These are phyloP conservation scores for Diaporthe capsici DNA, from an alignment of 2,329 filamentous ascomycete species.

Conservation along the genomic window DNA sequence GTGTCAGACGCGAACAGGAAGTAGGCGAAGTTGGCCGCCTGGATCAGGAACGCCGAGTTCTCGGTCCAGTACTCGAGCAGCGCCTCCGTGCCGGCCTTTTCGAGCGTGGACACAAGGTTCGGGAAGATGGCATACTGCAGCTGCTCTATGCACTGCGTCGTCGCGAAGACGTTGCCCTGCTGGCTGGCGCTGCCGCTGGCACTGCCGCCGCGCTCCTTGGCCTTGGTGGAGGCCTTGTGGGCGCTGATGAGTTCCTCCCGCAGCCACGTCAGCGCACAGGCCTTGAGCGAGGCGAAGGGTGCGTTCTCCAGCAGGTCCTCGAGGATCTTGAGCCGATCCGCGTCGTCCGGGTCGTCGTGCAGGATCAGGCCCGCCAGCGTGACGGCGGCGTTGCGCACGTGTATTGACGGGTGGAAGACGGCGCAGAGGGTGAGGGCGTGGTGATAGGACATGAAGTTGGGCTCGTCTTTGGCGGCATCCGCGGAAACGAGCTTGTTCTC, in stretches of 20 bases:
- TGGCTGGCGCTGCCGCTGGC: slow-evolving; percentile 48
- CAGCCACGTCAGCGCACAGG: slow-evolving; percentile 74
- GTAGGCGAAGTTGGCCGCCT: slow-evolving; percentile 72
- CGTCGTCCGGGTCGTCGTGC: slow-evolving; percentile 72
- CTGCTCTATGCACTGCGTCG: slow-evolving; percentile 68
- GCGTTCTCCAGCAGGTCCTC: slow-evolving; percentile 77
- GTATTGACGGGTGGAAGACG: slow-evolving; percentile 69
- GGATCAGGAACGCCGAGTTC: slow-evolving; percentile 68
- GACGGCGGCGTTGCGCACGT: slow-evolving; percentile 68
- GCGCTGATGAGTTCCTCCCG: slow-evolving; percentile 72
- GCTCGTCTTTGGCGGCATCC: slow-evolving; percentile 43
- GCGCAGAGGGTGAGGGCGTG: slow-evolving; percentile 71
- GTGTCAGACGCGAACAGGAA: slow-evolving; percentile 65
- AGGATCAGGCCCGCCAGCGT: slow-evolving; percentile 67
- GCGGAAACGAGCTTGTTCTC: slow-evolving; percentile 60
- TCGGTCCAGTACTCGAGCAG: slow-evolving; percentile 66
- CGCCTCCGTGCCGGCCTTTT: slow-evolving; percentile 50
- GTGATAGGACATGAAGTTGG: slow-evolving; percentile 71
- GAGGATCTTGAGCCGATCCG: slow-evolving; percentile 71
- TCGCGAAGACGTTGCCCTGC: slow-evolving; percentile 60
- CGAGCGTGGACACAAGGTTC: slow-evolving; percentile 61
- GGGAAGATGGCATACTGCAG: slow-evolving; percentile 75
- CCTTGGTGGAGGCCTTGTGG: slow-evolving; percentile 39
- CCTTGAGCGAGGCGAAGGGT: slow-evolving; percentile 73
- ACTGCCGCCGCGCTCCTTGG: slow-evolving; percentile 42